Base-by-base conservation (phyloP, 1,139 yeast genomes). In the Blastobotrys proliferans region DNA sequence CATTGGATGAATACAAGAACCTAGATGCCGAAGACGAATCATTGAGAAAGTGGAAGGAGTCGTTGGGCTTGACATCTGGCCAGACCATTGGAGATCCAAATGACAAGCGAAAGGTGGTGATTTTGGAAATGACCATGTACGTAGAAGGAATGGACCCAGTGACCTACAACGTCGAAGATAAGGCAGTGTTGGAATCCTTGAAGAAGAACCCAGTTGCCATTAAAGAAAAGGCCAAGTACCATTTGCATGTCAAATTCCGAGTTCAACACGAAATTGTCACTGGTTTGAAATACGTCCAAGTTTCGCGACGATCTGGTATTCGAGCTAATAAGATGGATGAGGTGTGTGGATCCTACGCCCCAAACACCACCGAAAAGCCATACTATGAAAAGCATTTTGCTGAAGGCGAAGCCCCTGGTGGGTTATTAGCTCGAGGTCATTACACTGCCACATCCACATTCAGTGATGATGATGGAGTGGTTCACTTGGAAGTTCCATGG, bases 341-440 rank as follows among this genome's bases (percentile, higher is more conserved):
- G 63, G 94, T 94, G 39, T 72, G 86, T 61, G 97, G 97, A 1
- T 81, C 94, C 5, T 88, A 82, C 61, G 92, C 95, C 11, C 97
- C 97, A 54, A 84, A 77, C 63, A 86, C 96, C n/a, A 70, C 69
- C 46, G 86, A 78, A 37, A 86, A 82, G 60, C 95, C 95, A 8
- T 81, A 63, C 57, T 88, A 90, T 63, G 92, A 81, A 60, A 85
- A 80, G 52, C 38, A 48, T 28, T 54, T 88, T 51, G 77, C 82
- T n/a, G 94, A 82, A 59, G 90, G 85, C 48, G 95, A 87, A 63
- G 97, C 96, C 13, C 97, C 97, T 29, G 74, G 86, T 40, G 97
- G 97, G 1, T 66, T 88, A 64, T 67, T 90, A 53, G 95, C 94
- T 2, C 77, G 97, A 64, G 96, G 97, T 37, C 73, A 77, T 45